phyloP scores from a whole-genome alignment of 2,329 filamentous ascomycete genomes.

The Phyllosticta citribraziliensis region DNA sequence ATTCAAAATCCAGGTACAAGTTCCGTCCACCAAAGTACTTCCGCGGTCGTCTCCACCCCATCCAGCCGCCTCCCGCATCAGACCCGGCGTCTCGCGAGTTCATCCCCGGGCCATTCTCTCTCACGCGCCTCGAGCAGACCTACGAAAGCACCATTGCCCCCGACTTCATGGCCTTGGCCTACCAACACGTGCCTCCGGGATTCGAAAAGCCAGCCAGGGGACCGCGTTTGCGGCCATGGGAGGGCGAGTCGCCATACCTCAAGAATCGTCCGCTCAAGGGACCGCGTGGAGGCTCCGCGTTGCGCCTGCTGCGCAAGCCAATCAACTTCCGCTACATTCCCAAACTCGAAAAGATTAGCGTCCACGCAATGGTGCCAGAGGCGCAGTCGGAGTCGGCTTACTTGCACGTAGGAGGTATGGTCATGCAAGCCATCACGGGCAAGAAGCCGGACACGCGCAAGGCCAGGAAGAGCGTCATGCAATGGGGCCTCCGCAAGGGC shows the following conservation, averaged over 20 bases:
- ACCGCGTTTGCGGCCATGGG: slow-evolving; percentile 73
- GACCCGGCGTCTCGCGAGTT: slow-evolving; percentile 84
- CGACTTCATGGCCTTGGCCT: slow-evolving; percentile 81
- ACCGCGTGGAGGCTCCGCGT: slow-evolving; percentile 66
- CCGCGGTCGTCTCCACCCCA: slow-evolving; percentile 83
- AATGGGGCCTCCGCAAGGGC: slow-evolving; percentile 65
- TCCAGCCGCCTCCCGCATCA: slow-evolving; percentile 78
- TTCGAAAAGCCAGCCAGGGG: slow-evolving; percentile 48
- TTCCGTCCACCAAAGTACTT: slow-evolving; percentile 92
- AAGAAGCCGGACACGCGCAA: slow-evolving; percentile 60
- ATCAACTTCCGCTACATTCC: slow-evolving; percentile 78
- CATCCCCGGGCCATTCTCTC: slow-evolving; percentile 80
- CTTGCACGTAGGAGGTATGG: slow-evolving; percentile 73
- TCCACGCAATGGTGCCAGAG: slow-evolving; percentile 63
- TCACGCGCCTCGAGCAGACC: slow-evolving; percentile 80
- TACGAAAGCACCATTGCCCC: slow-evolving; percentile 77
- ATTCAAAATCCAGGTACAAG: slow-evolving; percentile 59
- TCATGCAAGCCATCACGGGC: slow-evolving; percentile 77
- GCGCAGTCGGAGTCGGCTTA: slow-evolving; percentile 62
- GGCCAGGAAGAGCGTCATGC: slow-evolving; percentile 58
- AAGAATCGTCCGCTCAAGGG: slow-evolving; percentile 79
- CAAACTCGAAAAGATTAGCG: slow-evolving; percentile 66
- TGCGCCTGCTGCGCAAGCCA: slow-evolving; percentile 58
- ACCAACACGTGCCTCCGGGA: slow-evolving; percentile 76
- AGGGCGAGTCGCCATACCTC: slow-evolving; percentile 86